phyloP scores from a whole-genome alignment of 371 early-diverging fungal species.

The Parasitella parasitica region DNA sequence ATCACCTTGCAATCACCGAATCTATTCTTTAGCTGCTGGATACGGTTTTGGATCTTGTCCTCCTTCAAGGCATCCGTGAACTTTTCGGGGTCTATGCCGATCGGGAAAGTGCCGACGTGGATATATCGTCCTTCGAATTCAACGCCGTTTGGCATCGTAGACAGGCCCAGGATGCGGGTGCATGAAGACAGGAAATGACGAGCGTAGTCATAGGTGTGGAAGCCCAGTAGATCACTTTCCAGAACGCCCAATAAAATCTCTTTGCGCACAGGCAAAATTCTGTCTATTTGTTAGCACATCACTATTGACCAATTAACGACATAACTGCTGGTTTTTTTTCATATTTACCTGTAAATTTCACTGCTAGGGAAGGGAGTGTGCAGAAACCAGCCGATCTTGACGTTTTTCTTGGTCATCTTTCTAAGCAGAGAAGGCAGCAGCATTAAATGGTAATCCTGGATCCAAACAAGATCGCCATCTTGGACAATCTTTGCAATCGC shows the following conservation, averaged over 20 bases:
- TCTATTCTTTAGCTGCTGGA: constrained; percentile 76
- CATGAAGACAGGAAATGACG: constrained; percentile 97
- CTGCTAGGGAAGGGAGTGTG: constrained; percentile 98
- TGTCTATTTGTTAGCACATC: neutral
- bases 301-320: neutral
- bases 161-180: constrained; percentile 90
- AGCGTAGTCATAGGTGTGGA: constrained; percentile 99
- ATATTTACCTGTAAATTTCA: constrained; percentile 82
- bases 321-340: neutral
- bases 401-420: constrained; percentile 62
- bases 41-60: constrained; percentile 68
- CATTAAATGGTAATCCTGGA: constrained; percentile 99
- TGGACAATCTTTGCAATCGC: constrained; percentile 75
- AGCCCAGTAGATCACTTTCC: constrained; percentile 91
- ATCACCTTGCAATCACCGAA: constrained; percentile 91
- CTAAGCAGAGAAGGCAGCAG: constrained; percentile 88
- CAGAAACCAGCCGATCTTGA: constrained; percentile 98
- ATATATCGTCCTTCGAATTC: constrained; percentile 88
- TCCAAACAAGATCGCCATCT: constrained; percentile 96
- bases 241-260: constrained; percentile 92
- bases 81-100: constrained; percentile 98
- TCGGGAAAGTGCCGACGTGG: constrained; percentile 97
- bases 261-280: constrained; percentile 73
- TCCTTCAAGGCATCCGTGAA: constrained; percentile 83
- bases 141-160: constrained; percentile 90